phyloP scores from a whole-genome alignment of 208 protist species.

The Acanthamoeba healyi region DNA sequence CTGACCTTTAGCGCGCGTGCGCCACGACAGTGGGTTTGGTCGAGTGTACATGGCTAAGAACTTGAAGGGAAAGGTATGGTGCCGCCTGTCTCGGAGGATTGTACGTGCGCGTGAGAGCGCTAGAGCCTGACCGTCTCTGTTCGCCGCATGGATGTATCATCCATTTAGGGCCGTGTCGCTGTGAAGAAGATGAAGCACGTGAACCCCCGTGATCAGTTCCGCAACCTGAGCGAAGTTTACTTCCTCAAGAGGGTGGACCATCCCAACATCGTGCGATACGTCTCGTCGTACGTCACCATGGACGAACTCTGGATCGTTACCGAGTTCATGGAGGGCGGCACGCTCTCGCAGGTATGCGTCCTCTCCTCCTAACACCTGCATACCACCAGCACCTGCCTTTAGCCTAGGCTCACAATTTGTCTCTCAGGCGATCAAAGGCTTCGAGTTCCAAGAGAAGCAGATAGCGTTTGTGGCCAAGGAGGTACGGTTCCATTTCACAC shows the following conservation, averaged over 20 bases:
- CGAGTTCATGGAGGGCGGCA: slow-evolving; percentile 77
- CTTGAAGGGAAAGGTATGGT: slow-evolving; percentile 69
- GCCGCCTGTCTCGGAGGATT: too few species aligned
- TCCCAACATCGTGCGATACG: slow-evolving; percentile 70
- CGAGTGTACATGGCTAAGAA: slow-evolving; percentile 71
- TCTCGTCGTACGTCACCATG: slow-evolving; percentile 6
- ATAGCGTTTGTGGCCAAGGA: slow-evolving; percentile 74
- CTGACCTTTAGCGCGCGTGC: neutral
- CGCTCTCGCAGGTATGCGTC: neutral
- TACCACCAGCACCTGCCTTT: neutral
- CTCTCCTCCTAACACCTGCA: neutral
- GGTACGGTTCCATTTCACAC: neutral
- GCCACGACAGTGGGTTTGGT: slow-evolving; percentile 59
- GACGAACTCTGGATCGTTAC: slow-evolving; percentile 75
- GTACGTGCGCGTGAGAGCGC: neutral
- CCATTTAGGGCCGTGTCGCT: slow-evolving; percentile 66
- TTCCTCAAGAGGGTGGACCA: slow-evolving; percentile 66
- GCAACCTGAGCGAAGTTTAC: slow-evolving; percentile 73
- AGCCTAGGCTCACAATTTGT: neutral
- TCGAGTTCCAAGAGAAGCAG: slow-evolving; percentile 74
- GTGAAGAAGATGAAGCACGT: slow-evolving; percentile 77
- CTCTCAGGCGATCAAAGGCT: slow-evolving; percentile 52
- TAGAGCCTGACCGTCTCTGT: neutral
- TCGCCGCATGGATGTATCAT: too few species aligned
- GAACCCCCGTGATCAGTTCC: slow-evolving; percentile 51